Conservation (phyloP, 2,329 filamentous ascomycete species). For the Westerdykella ornata region DNA sequence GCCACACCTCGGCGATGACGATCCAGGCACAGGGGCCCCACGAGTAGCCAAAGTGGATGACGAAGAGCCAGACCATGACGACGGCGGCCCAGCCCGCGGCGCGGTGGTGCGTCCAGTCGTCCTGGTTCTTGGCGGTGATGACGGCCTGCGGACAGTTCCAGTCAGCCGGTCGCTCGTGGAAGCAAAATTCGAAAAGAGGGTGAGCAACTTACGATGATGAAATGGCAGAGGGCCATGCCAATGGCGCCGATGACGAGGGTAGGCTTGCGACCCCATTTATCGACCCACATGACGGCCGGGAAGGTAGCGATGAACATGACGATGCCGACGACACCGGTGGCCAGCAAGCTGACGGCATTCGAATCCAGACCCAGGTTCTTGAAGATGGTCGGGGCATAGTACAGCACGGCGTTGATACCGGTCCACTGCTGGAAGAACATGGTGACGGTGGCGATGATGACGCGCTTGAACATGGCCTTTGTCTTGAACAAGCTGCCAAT, state of each 20-base stretch:
- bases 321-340: slow-evolving; percentile 64
- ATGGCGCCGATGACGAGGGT: slow-evolving; percentile 58
- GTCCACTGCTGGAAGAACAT: slow-evolving; percentile 50
- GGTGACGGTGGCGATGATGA: slow-evolving; percentile 52
- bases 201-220: slow-evolving; percentile 53
- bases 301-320: slow-evolving; percentile 62
- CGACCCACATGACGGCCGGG: slow-evolving; percentile 60
- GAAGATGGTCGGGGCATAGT: slow-evolving; percentile 49
- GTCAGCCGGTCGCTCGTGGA: too few relatives aligned
- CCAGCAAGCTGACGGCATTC: slow-evolving; percentile 51
- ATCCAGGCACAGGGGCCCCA: slow-evolving; percentile 73
- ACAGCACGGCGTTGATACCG: slow-evolving; percentile 43
- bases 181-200: too few relatives aligned
- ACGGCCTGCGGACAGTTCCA: slow-evolving; percentile 43
- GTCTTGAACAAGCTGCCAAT: slow-evolving; percentile 59
- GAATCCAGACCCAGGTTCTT: slow-evolving; percentile 39
- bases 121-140: slow-evolving; percentile 59
- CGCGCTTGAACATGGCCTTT: slow-evolving; percentile 60
- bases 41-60: slow-evolving; percentile 66
- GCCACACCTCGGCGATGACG: slow-evolving; percentile 67
- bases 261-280: slow-evolving; percentile 57
- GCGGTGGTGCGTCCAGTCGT: slow-evolving; percentile 51
- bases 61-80: slow-evolving; percentile 66
- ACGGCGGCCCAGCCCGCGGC: slow-evolving; percentile 64
- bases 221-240: slow-evolving; percentile 63